Base-by-base conservation (phyloP, 306 rosid species). In the Vigna radiata region DNA sequence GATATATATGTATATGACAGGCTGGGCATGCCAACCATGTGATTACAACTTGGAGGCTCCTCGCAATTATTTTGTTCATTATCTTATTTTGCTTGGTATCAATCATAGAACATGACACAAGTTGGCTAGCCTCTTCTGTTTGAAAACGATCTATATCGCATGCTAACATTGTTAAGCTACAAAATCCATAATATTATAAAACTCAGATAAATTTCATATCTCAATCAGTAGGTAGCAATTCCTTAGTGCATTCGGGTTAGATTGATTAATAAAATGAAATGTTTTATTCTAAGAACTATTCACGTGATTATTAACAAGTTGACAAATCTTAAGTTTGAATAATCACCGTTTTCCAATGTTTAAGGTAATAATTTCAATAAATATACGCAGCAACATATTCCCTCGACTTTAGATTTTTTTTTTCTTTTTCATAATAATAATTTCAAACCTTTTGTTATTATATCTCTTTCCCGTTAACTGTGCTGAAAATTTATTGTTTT, bases 21-120 rank as follows among this genome's bases (percentile, higher is more conserved):
- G 86, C 88, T 85, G 91, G 79, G 84, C 82, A 77, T 43, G 83
- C 86, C 87, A 83, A 83, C 89, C 73, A n/a, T 74, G 85, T 83
- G 59, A 68, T 82, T 64, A 33, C 85, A 68, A 79, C 55, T 78
- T 77, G 80, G 56, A 70, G 36, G 36, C 70, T 70, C 27, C 44
- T 17, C 37, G 4, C 82, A 77, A 82, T 83, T 78, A 72, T 77
- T 77, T 73, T 75, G 17, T 55, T 55, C 17, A 46, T 54, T 37
- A 23, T 33, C 8, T 36, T 64, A 27, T 37, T 70, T 70, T 70
- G 39, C 67, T 60, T 8, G 27, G 6, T 64, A 54, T 68, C 62
- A 68, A 60, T 79, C 72, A 68, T 27, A 18, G 17, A 81, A 68
- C 71, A 54, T 59, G 71, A 16, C n/a, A 31, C 56, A 4, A 29